phyloP scores from a whole-genome alignment of 495 filamentous ascomycete species.

The Massariosphaeria phaeospora region DNA sequence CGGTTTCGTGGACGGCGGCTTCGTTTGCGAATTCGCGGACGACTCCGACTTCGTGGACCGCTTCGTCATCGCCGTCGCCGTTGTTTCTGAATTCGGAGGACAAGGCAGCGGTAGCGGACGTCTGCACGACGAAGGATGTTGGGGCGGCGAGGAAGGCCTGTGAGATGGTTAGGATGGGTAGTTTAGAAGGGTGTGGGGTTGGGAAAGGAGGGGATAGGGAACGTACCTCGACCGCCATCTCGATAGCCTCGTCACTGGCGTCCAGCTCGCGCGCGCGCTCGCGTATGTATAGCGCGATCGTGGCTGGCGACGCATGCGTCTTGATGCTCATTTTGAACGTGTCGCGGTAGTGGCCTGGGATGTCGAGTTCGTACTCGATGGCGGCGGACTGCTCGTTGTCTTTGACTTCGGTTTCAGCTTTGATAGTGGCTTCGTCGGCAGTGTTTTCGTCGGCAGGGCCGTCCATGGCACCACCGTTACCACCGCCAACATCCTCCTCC shows the following conservation, averaged over 20 bases:
- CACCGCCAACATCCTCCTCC: neutral
- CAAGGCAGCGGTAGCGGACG: no score
- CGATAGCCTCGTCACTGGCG: slow-evolving; percentile 7
- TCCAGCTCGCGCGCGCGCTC: neutral
- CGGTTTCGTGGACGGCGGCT: no score
- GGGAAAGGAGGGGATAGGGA: no score
- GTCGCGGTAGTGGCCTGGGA: slow-evolving; percentile 11
- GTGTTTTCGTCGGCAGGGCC: neutral
- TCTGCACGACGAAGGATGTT: neutral
- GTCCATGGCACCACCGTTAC: neutral
- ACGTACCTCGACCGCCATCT: slow-evolving; percentile 7
- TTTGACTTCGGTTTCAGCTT: neutral
- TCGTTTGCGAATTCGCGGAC: neutral
- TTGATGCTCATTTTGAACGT: neutral
- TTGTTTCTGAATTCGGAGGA: no score
- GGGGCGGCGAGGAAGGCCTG: slow-evolving; percentile 9
- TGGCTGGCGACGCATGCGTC: neutral
- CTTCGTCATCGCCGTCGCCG: no score
- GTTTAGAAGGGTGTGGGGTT: no score
- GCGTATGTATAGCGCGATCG: slow-evolving; percentile 6
- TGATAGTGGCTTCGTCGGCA: neutral
- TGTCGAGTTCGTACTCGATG: neutral
- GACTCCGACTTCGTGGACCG: neutral
- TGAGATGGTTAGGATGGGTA: neutral
- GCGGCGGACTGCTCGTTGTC: neutral